Percentiles rank a stretch among this genome's conserved stretches.
Evolutionary conservation across 768 basidiomycete genomes (phyloP).

Genomic region (Crassisporium funariophilum): DNA sequence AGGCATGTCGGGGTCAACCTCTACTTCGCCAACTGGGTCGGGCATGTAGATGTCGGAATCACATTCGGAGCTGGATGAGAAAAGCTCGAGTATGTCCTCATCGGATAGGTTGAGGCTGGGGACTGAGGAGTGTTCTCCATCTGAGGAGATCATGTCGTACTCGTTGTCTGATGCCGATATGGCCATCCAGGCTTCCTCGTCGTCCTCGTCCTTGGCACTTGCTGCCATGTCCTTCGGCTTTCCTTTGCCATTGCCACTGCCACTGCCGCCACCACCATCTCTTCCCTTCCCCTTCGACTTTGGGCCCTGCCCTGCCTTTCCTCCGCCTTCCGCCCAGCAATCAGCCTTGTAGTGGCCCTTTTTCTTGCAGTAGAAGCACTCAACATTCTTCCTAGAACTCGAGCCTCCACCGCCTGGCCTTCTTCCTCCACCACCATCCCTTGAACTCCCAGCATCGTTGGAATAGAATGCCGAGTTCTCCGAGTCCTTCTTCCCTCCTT

Average conservation of each 20-base stretch:
- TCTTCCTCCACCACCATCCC: neutral
- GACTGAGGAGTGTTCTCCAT: neutral
- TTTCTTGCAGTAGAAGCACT: neutral
- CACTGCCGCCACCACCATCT: neutral
- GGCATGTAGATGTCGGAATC: too few relatives aligned
- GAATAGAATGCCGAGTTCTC: too few relatives aligned
- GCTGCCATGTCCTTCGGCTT: neutral
- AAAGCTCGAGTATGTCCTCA: too few relatives aligned
- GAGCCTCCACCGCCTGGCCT: neutral
- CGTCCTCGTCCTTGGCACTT: neutral
- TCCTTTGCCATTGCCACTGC: neutral
- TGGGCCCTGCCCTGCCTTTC: neutral
- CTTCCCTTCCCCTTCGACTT: neutral
- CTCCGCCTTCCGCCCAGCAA: neutral
- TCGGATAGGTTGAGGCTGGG: neutral
- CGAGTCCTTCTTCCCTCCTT: too few relatives aligned
- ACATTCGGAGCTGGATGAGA: too few relatives aligned
- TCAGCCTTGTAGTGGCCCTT: neutral
- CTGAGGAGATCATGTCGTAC: neutral
- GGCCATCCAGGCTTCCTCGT: neutral
- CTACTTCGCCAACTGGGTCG: too few relatives aligned
- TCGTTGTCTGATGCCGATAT: neutral
- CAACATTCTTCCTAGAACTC: neutral
- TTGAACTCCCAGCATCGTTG: too few relatives aligned
- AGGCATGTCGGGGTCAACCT: too few relatives aligned